Conservation (phyloP, 2,329 filamentous ascomycete genomes). For the Xylaria digitata region DNA sequence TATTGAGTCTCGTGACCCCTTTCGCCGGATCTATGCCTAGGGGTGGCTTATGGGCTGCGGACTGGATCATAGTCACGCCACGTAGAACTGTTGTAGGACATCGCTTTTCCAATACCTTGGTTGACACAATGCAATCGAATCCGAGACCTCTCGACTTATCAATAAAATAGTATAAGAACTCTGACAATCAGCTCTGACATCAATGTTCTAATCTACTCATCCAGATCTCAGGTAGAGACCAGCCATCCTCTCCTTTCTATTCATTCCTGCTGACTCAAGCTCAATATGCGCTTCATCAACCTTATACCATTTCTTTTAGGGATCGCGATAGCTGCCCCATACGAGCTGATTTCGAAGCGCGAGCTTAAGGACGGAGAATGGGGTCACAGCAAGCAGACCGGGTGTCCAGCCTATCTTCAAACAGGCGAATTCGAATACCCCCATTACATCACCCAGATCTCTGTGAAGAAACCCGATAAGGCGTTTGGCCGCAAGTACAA, state of each 20-base stretch:
- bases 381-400: slow-evolving; percentile 36
- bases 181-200: not conserved
- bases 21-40: not conserved
- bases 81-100: slow-evolving; percentile 6
- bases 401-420: slow-evolving; percentile 47
- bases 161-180: slow-evolving; percentile 8
- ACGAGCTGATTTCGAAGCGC: slow-evolving; percentile 47
- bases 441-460: slow-evolving; percentile 51
- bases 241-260: not conserved
- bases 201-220: not conserved
- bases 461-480: slow-evolving; percentile 50
- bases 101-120: not conserved
- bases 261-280: slow-evolving; percentile 40
- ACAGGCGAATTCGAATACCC: slow-evolving; percentile 48
- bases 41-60: slow-evolving; percentile 19
- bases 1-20: slow-evolving; percentile 13
- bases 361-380: slow-evolving; percentile 43
- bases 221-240: not conserved
- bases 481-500: slow-evolving; percentile 55
- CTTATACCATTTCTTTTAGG: slow-evolving; percentile 26
- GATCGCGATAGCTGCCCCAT: slow-evolving; percentile 39
- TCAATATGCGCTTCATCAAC: slow-evolving; percentile 20
- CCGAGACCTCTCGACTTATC: not conserved
- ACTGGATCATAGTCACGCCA: slow-evolving; percentile 13
- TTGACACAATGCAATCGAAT: not conserved